phyloP scores from a whole-genome alignment of 116 monocot genomes.

The Posidonia oceanica region DNA sequence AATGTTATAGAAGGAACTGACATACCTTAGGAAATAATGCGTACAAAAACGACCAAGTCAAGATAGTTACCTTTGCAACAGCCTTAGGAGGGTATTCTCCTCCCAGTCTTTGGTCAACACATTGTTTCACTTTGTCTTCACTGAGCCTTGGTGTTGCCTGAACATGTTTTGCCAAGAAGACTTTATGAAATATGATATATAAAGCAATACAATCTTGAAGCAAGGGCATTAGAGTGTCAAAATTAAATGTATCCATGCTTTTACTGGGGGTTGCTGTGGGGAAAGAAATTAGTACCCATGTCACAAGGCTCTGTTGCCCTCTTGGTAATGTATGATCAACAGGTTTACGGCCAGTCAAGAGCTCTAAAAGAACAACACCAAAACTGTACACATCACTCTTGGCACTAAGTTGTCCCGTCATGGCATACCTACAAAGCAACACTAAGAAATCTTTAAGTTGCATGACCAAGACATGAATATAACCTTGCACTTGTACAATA shows the following conservation, averaged over 20 bases:
- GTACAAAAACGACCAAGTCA: not conserved
- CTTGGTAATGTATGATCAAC: conserved; percentile 50
- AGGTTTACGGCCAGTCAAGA: conserved; percentile 58
- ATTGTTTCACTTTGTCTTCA: conserved; percentile 50
- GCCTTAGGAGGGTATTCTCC: conserved; percentile 46
- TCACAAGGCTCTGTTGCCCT: conserved; percentile 60
- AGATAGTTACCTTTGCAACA: conserved; percentile 44
- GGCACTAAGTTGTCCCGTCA: conserved; percentile 57
- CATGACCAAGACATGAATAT: too few relatives aligned
- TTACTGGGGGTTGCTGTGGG: too few relatives aligned
- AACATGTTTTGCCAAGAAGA: not conserved
- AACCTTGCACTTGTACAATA: too few relatives aligned
- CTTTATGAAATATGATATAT: not conserved
- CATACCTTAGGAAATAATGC: too few relatives aligned
- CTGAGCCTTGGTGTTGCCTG: conserved; percentile 55
- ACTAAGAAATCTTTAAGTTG: not conserved
- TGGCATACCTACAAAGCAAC: conserved; percentile 27
- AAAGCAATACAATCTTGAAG: too few relatives aligned
- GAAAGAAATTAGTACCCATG: conserved; percentile 31
- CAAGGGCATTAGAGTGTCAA: too few relatives aligned
- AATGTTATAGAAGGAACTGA: too few relatives aligned
- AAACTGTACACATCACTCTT: conserved; percentile 75
- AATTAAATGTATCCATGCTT: too few relatives aligned
- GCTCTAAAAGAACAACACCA: conserved; percentile 57
- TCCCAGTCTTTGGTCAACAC: conserved; percentile 36